Evolutionary conservation across 768 basidiomycete genomes (phyloP).

Genomic region (Porphyrellus cyaneotinctus): DNA sequence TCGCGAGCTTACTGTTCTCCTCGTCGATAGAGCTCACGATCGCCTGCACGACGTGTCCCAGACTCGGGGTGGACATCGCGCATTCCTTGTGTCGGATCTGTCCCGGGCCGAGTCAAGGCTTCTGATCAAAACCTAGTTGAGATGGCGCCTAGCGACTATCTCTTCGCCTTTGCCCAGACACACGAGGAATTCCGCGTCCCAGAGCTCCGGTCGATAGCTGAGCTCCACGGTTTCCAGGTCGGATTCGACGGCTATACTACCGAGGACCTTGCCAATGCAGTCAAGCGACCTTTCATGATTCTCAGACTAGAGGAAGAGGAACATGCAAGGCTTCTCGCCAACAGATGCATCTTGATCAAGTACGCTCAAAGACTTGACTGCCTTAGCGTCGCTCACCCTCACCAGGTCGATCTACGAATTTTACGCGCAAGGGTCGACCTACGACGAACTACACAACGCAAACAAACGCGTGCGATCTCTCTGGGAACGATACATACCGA

Average conservation of each 20-base stretch:
- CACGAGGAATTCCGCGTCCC: constrained; percentile 83
- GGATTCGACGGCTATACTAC: constrained; percentile 39
- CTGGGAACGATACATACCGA: constrained; percentile 57
- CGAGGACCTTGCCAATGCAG: constrained; percentile 44
- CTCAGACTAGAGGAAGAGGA: constrained; percentile 64
- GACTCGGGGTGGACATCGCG: constrained; percentile 19
- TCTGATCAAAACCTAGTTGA: background rate
- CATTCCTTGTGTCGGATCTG: background rate
- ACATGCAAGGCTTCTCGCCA: constrained; percentile 68
- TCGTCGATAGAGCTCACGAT: constrained; percentile 33
- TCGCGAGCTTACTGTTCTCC: constrained; percentile 29
- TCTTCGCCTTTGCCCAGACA: constrained; percentile 76
- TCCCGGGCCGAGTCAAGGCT: background rate
- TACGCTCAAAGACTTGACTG: constrained; percentile 32
- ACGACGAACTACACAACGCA: constrained; percentile 62
- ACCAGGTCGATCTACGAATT: constrained; percentile 73
- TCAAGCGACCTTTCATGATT: constrained; percentile 68
- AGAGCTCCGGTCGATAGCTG: constrained; percentile 72
- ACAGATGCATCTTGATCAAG: constrained; percentile 83
- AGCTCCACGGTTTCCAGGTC: constrained; percentile 65
- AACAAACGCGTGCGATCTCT: constrained; percentile 41
- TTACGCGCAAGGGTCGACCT: constrained; percentile 66
- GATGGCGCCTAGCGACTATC: constrained; percentile 36
- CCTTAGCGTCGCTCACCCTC: background rate
- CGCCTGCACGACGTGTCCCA: constrained; percentile 28